phyloP scores from a whole-genome alignment of 1,284 basidiomycete species.

The Hymenochaete sp. region DNA sequence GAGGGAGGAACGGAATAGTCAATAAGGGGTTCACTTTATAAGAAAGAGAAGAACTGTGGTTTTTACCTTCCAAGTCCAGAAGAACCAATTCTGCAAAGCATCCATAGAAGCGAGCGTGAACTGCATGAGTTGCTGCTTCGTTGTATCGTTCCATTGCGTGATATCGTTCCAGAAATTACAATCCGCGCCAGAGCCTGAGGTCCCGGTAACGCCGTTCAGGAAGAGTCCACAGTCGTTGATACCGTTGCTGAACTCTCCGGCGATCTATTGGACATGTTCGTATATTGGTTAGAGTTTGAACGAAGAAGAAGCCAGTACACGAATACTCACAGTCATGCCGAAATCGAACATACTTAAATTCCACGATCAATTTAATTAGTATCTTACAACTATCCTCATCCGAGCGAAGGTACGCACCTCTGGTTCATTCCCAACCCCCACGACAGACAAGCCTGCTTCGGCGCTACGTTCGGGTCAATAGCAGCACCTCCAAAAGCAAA shows the following conservation, averaged over 20 bases:
- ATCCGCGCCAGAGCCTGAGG: slow-evolving; percentile 21
- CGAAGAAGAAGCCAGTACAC: slow-evolving; percentile 21
- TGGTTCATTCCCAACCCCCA: slow-evolving; percentile 17
- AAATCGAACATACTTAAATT: no score
- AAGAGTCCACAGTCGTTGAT: slow-evolving; percentile 42
- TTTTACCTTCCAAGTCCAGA: slow-evolving; percentile 46
- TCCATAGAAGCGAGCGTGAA: slow-evolving; percentile 36
- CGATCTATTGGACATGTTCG: no score
- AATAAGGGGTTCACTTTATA: not conserved
- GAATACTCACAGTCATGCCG: slow-evolving; percentile 25
- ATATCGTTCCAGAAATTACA: slow-evolving; percentile 34
- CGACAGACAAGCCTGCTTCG: no score
- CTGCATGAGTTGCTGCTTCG: slow-evolving; percentile 27
- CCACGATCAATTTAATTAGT: no score
- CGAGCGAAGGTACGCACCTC: slow-evolving; percentile 3
- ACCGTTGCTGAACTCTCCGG: slow-evolving; percentile 41
- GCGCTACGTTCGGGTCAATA: no score
- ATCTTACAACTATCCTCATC: no score
- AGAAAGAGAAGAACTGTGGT: not conserved
- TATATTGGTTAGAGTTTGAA: no score
- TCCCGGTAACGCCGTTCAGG: slow-evolving; percentile 39
- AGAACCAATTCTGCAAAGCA: slow-evolving; percentile 42
- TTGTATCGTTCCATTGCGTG: slow-evolving; percentile 28
- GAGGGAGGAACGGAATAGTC: slow-evolving; percentile 16
- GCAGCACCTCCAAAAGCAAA: slow-evolving; percentile 19